phyloP scores from a whole-genome alignment of 352 stramenopile species.

The Globisporangium abappressorium region DNA sequence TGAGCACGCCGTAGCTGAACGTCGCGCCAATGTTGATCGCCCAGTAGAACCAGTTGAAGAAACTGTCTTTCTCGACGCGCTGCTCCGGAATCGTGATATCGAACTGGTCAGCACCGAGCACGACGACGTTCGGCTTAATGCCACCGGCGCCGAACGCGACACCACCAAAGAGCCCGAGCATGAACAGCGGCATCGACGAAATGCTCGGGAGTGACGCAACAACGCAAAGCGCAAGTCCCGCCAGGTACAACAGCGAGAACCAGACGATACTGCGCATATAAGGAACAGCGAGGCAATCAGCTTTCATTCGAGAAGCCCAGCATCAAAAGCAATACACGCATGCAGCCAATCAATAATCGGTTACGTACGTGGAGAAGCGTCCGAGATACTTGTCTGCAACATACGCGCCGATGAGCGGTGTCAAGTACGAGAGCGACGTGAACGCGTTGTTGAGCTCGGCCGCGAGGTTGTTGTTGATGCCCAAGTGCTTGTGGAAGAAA shows the following conservation, averaged over 20 bases:
- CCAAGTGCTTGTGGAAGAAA: constrained; percentile 87
- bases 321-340: background rate
- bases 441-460: constrained; percentile 87
- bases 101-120: constrained; percentile 81
- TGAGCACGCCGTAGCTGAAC: constrained; percentile 89
- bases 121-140: constrained; percentile 78
- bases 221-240: constrained; percentile 66
- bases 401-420: constrained; percentile 77
- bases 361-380: constrained; percentile 65
- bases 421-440: constrained; percentile 83
- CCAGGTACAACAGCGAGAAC: constrained; percentile 75
- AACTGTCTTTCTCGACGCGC: constrained; percentile 79
- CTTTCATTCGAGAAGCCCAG: background rate
- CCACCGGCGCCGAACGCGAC: constrained; percentile 68
- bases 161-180: constrained; percentile 79
- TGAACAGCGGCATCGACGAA: constrained; percentile 67
- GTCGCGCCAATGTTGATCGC: constrained; percentile 90
- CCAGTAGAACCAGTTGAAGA: constrained; percentile 95
- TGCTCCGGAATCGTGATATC: constrained; percentile 66
- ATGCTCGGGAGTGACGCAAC: constrained; percentile 52
- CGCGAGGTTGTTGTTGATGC: constrained; percentile 72
- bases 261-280: constrained; percentile 43
- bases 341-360: background rate
- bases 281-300: background rate
- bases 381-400: constrained; percentile 77